These are phyloP conservation scores for Lipomyces yamadae DNA, from an alignment of 805 yeast species.

Conservation along the genomic window DNA sequence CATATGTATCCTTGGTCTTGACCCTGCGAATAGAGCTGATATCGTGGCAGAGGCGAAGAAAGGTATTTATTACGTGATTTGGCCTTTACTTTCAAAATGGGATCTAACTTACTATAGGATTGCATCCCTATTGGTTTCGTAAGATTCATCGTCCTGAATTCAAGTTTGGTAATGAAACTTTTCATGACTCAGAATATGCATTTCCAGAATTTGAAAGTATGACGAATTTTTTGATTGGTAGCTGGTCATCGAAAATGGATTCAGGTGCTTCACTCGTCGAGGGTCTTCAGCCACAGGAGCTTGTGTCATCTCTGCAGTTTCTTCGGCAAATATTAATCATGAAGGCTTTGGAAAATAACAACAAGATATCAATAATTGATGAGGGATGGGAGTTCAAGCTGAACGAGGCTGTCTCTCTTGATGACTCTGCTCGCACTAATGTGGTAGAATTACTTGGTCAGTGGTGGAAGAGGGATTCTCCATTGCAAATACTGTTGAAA, in stretches of 20 bases:
- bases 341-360: conserved; percentile 59
- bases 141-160: conserved; percentile 51
- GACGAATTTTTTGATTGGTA: conserved; percentile 16
- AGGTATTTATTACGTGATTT: conserved; percentile 44
- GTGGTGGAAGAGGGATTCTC: conserved; percentile 12
- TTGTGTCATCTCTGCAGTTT: conserved; percentile 55
- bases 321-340: conserved; percentile 64
- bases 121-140: conserved; percentile 82
- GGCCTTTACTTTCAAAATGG: not conserved
- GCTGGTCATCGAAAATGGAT: conserved; percentile 4
- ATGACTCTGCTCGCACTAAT: conserved; percentile 53
- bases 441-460: conserved; percentile 9
- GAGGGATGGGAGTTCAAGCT: conserved; percentile 74
- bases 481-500: conserved; percentile 11
- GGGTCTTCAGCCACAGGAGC: conserved; percentile 27
- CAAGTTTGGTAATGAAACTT: conserved; percentile 44
- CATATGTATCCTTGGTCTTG: conserved; percentile 68
- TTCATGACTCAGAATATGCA: conserved; percentile 43
- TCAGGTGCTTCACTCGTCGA: conserved; percentile 1
- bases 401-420: conserved; percentile 70
- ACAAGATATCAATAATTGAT: conserved; percentile 66
- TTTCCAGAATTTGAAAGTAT: conserved; percentile 63
- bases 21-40: conserved; percentile 64
- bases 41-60: conserved; percentile 76
- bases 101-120: conserved; percentile 45